Percentiles rank a stretch among this genome's conserved stretches.
Conservation (phyloP, 2,329 filamentous ascomycete species). For the Aspergillus tamarii region DNA sequence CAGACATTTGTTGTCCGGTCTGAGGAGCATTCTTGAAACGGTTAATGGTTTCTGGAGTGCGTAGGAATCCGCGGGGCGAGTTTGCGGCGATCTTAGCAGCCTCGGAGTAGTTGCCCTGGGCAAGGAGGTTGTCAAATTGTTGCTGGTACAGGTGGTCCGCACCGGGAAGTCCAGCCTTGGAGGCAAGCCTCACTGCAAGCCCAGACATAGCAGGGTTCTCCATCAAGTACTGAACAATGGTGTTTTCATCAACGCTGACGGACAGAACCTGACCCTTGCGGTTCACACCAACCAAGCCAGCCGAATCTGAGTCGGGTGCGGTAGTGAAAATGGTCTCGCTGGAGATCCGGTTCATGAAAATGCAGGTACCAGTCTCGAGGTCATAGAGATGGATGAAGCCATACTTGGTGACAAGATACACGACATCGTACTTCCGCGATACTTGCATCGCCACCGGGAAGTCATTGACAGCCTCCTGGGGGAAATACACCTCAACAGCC, state of each 20-base stretch:
- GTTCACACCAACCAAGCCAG: slow-evolving; percentile 92
- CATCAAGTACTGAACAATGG: slow-evolving; percentile 89
- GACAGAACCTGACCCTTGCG: slow-evolving; percentile 95
- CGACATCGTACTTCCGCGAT: slow-evolving; percentile 92
- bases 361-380: slow-evolving; percentile 89
- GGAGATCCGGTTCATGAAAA: slow-evolving; percentile 99
- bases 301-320: slow-evolving; percentile 77
- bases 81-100: slow-evolving; percentile 96
- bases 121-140: slow-evolving; percentile 88
- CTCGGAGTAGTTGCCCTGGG: slow-evolving; percentile 77
- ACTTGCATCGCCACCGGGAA: slow-evolving; percentile 98
- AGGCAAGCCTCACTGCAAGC: slow-evolving; percentile 94
- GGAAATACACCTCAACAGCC: slow-evolving; percentile 97
- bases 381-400: slow-evolving; percentile 99
- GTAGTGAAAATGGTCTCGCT: slow-evolving; percentile 99
- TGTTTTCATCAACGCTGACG: slow-evolving; percentile 89
- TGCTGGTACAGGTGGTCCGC: slow-evolving; percentile 91
- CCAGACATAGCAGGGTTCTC: slow-evolving; percentile 94
- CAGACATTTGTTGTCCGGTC: slow-evolving; percentile 75
- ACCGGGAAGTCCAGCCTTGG: slow-evolving; percentile 87
- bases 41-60: slow-evolving; percentile 93
- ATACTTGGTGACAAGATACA: slow-evolving; percentile 98
- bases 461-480: slow-evolving; percentile 90
- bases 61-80: slow-evolving; percentile 92
- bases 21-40: slow-evolving; percentile 86